These are phyloP conservation scores for Ganoderma multipileum DNA, from an alignment of 1,284 basidiomycete genomes.

Conservation along the genomic window DNA sequence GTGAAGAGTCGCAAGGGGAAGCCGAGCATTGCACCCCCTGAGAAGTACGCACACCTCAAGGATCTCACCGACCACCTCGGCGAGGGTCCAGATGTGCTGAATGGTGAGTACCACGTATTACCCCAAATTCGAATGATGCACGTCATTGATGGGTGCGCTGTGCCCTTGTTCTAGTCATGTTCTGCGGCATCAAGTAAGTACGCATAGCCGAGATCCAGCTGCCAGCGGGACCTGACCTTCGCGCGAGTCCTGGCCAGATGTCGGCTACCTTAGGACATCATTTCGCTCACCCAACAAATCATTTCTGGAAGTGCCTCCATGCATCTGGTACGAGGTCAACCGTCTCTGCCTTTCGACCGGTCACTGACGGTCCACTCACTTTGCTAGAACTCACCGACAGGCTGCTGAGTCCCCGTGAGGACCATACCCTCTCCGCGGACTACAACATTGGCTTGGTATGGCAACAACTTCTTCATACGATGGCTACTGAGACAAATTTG, in stretches of 20 bases:
- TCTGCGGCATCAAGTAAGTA: slow-evolving; percentile 43
- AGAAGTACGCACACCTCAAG: slow-evolving; percentile 43
- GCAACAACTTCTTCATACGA: background rate
- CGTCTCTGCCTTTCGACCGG: background rate
- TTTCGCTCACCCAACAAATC: slow-evolving; percentile 75
- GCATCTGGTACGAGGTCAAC: slow-evolving; percentile 51
- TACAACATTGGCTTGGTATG: slow-evolving; percentile 39
- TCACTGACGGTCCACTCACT: background rate
- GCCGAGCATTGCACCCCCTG: slow-evolving; percentile 40
- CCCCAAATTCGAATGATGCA: background rate
- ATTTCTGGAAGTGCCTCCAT: slow-evolving; percentile 68
- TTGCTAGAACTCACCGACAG: slow-evolving; percentile 32
- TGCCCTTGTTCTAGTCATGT: slow-evolving; percentile 32
- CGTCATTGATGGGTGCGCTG: background rate
- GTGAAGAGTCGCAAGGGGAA: slow-evolving; percentile 20
- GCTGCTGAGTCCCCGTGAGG: slow-evolving; percentile 34
- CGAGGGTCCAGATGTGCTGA: slow-evolving; percentile 41
- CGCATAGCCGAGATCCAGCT: background rate
- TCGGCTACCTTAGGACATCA: slow-evolving; percentile 73
- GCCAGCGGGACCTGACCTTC: background rate
- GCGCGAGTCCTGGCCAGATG: slow-evolving; percentile 58
- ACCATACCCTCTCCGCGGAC: slow-evolving; percentile 32
- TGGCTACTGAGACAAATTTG: background rate
- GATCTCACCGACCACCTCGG: slow-evolving; percentile 47
- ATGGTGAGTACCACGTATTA: slow-evolving; percentile 42